Conservation (phyloP, 768 basidiomycete species). For the Leccinum broughii region DNA sequence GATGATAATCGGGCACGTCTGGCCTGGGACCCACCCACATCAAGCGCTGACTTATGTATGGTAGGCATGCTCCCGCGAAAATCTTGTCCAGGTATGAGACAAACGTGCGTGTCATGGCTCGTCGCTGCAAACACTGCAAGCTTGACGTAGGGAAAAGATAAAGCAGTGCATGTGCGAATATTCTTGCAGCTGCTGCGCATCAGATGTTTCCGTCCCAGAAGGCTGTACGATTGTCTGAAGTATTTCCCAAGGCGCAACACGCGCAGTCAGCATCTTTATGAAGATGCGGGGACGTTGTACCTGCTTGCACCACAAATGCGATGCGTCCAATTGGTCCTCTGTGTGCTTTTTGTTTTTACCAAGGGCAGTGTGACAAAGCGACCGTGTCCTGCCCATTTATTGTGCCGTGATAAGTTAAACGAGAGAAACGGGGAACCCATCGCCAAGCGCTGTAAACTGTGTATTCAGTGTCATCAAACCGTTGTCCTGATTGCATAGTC, state of each 20-base stretch:
- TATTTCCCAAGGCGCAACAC: neutral
- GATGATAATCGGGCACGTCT: too few species aligned
- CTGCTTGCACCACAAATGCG: too few species aligned
- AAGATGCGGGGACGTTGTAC: slow-evolving; percentile 1
- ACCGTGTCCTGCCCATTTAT: neutral
- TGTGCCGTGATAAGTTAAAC: neutral
- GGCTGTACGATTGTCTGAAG: too few species aligned
- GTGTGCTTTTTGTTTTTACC: neutral
- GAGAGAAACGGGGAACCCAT: neutral
- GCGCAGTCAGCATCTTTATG: neutral
- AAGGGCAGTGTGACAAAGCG: neutral
- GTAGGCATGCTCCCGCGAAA: too few species aligned
- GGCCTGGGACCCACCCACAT: too few species aligned
- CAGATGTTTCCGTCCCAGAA: neutral
- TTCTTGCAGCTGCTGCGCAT: neutral
- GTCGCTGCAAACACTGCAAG: too few species aligned
- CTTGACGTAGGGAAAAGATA: too few species aligned
- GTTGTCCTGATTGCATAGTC: neutral
- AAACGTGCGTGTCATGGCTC: too few species aligned
- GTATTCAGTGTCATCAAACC: neutral
- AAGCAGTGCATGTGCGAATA: neutral
- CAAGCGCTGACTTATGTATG: too few species aligned
- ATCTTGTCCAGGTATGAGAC: too few species aligned
- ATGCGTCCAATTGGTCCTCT: slow-evolving; percentile 1
- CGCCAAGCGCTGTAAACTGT: neutral